A percentile compares a stretch with the other conserved stretches of the same genome.
Evolutionary conservation across 2,329 filamentous ascomycete genomes (phyloP).

Genomic region (Hypoxylon sp.): DNA sequence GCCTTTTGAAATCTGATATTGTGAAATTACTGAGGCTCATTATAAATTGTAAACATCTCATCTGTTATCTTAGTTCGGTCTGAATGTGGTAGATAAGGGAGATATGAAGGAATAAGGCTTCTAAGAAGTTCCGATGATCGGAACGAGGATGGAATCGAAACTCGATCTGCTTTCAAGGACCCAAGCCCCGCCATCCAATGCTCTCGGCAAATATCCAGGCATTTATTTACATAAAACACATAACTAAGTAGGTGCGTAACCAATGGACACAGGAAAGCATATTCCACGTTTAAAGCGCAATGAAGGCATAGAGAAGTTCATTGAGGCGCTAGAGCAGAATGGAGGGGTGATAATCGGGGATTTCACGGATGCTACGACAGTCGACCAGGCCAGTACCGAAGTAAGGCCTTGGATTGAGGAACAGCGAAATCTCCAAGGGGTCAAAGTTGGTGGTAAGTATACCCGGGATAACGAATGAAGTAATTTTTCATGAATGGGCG

Average conservation of each 20-base stretch:
- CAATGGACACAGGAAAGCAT: slow-evolving; percentile 8
- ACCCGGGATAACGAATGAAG: slow-evolving; percentile 11
- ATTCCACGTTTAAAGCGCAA: slow-evolving; percentile 16
- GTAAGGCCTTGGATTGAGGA: slow-evolving; percentile 39
- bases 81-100: not conserved
- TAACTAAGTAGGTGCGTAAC: not conserved
- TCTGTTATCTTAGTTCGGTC: not conserved
- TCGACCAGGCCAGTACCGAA: slow-evolving; percentile 50
- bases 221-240: not conserved
- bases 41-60: too few relatives aligned
- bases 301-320: slow-evolving; percentile 45
- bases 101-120: not conserved
- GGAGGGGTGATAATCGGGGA: slow-evolving; percentile 55
- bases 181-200: not conserved
- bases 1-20: too few relatives aligned
- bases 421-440: slow-evolving; percentile 14
- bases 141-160: not conserved
- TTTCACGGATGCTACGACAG: slow-evolving; percentile 50
- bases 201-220: not conserved
- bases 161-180: not conserved
- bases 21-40: too few relatives aligned
- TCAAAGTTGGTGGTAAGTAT: slow-evolving; percentile 23
- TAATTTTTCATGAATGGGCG: not conserved
- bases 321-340: slow-evolving; percentile 54
- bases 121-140: not conserved